Percentiles rank a stretch among this genome's conserved stretches.
Conservation (phyloP, 495 filamentous ascomycete genomes). For the Chlorociboria aeruginascens region DNA sequence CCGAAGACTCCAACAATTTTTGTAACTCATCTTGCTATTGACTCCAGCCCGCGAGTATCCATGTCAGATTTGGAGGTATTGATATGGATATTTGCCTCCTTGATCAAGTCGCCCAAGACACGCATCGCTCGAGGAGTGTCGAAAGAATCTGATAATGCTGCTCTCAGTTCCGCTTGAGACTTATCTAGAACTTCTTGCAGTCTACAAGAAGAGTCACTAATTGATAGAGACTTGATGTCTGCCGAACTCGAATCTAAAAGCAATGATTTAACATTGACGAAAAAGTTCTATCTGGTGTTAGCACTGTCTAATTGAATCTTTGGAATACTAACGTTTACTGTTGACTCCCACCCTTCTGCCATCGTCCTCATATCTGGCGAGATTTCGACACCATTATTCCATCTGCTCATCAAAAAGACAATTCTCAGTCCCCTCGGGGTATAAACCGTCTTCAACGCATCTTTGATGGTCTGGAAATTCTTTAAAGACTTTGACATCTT, state of each 20-base stretch:
- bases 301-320: slow-evolving; percentile 1
- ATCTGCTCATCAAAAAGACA: slow-evolving; percentile 76
- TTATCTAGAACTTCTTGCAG: slow-evolving; percentile 39
- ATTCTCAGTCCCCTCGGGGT: slow-evolving; percentile 73
- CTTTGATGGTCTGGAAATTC: slow-evolving; percentile 92
- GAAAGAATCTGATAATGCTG: slow-evolving; percentile 76
- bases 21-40: slow-evolving; percentile 69
- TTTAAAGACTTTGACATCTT: slow-evolving; percentile 97
- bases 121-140: slow-evolving; percentile 72
- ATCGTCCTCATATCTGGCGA: slow-evolving; percentile 66
- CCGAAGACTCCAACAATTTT: slow-evolving; percentile 75
- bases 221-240: not conserved
- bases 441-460: slow-evolving; percentile 64
- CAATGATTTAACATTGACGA: slow-evolving; percentile 61
- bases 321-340: slow-evolving; percentile 45
- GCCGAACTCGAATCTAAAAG: slow-evolving; percentile 26
- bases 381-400: slow-evolving; percentile 89
- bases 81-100: slow-evolving; percentile 62
- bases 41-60: slow-evolving; percentile 41
- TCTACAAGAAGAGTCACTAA: slow-evolving; percentile 8
- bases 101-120: slow-evolving; percentile 61
- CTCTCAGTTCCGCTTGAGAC: slow-evolving; percentile 51
- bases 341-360: slow-evolving; percentile 68
- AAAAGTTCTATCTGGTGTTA: slow-evolving; percentile 57
- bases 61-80: slow-evolving; percentile 33